Percentiles rank a stretch among this genome's conserved stretches.
These are phyloP conservation scores for Sphaerulina vaccinii DNA, from an alignment of 2,329 filamentous ascomycete species.

Conservation along the genomic window DNA sequence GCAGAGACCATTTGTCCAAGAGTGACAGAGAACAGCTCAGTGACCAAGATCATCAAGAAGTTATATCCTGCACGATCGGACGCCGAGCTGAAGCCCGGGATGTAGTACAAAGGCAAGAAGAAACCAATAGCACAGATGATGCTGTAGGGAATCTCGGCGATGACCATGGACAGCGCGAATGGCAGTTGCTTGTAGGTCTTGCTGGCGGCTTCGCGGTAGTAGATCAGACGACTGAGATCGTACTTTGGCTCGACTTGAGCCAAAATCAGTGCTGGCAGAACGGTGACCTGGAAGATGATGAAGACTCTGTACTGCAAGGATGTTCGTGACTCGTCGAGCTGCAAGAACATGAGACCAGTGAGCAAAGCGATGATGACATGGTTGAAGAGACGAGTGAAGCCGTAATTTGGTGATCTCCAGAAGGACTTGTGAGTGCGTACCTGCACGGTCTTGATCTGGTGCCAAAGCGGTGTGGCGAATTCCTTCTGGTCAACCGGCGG, in stretches of 20 bases:
- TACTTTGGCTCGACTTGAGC: conserved; percentile 83
- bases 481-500: conserved; percentile 62
- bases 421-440: conserved; percentile 72
- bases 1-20: conserved; percentile 75
- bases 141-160: conserved; percentile 82
- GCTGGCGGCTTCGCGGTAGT: conserved; percentile 79
- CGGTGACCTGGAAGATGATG: conserved; percentile 84
- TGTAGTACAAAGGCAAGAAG: conserved; percentile 81
- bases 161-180: conserved; percentile 74
- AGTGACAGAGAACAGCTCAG: conserved; percentile 80
- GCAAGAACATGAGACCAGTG: conserved; percentile 75
- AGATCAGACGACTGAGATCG: conserved; percentile 74
- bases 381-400: conserved; percentile 83
- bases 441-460: conserved; percentile 76
- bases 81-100: conserved; percentile 68
- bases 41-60: conserved; percentile 80
- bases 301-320: conserved; percentile 85
- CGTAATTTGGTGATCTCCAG: conserved; percentile 85
- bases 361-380: conserved; percentile 76
- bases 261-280: conserved; percentile 79
- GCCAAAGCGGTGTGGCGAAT: conserved; percentile 75
- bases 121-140: conserved; percentile 76
- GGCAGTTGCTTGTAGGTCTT: conserved; percentile 83
- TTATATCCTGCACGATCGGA: conserved; percentile 74
- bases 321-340: conserved; percentile 71